phyloP scores from a whole-genome alignment of 768 basidiomycete species.

The Mycena galopus region DNA sequence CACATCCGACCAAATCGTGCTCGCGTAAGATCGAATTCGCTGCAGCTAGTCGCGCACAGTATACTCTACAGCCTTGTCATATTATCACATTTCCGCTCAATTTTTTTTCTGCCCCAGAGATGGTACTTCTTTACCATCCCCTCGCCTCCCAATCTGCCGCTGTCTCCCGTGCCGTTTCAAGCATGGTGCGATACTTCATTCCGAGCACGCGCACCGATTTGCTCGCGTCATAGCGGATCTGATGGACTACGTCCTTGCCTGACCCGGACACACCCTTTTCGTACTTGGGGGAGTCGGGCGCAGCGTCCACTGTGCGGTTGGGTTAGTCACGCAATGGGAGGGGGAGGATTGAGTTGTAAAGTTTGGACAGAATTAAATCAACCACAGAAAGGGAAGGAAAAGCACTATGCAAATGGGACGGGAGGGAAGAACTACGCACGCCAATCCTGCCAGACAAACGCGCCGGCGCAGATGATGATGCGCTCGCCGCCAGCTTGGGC shows the following conservation, averaged over 20 bases:
- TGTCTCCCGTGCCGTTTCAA: too few relatives aligned
- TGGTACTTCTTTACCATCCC: slow-evolving; percentile 49
- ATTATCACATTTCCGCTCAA: too few relatives aligned
- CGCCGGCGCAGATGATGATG: slow-evolving; percentile 59
- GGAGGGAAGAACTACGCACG: too few relatives aligned
- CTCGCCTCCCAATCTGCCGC: slow-evolving; percentile 47
- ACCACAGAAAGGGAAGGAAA: not conserved
- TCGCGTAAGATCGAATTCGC: too few relatives aligned
- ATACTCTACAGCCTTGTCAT: too few relatives aligned
- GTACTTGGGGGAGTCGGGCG: slow-evolving; percentile 8
- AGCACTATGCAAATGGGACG: too few relatives aligned
- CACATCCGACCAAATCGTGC: too few relatives aligned
- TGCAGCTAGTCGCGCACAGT: too few relatives aligned
- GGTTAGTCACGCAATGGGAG: not conserved
- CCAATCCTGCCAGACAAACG: slow-evolving; percentile 35
- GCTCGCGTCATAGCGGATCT: slow-evolving; percentile 42
- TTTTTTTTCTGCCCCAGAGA: too few relatives aligned
- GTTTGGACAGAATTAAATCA: too few relatives aligned
- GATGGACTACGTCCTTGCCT: slow-evolving; percentile 27
- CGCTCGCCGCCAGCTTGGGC: slow-evolving; percentile 65
- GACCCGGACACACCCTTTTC: slow-evolving; percentile 20
- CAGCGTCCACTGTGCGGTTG: slow-evolving; percentile 27
- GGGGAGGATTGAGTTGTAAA: too few relatives aligned
- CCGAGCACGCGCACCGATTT: slow-evolving; percentile 48
- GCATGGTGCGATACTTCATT: slow-evolving; percentile 46